phyloP scores from a whole-genome alignment of 2,329 filamentous ascomycete genomes.

The Aureobasidium sp. region DNA sequence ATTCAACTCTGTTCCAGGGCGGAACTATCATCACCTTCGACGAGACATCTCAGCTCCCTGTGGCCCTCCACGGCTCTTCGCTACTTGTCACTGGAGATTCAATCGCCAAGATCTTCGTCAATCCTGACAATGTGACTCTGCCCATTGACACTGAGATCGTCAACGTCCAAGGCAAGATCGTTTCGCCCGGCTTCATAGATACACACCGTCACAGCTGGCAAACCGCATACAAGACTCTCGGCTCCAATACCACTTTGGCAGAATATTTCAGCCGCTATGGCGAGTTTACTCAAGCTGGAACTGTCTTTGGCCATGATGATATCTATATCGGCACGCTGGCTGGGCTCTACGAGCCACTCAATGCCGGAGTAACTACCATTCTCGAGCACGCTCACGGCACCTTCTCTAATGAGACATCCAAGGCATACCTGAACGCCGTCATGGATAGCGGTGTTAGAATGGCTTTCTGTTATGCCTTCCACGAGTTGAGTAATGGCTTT shows the following conservation, averaged over 20 bases:
- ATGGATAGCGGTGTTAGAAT: constrained; percentile 14
- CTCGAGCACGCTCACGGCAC: constrained; percentile 46
- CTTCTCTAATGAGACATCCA: constrained; percentile 12
- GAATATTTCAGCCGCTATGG: constrained; percentile 40
- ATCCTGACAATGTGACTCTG: not conserved
- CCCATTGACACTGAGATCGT: constrained; percentile 23
- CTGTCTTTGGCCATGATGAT: constrained; percentile 33
- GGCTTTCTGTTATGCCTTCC: constrained; percentile 30
- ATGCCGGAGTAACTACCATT: constrained; percentile 44
- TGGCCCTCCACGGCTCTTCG: not conserved
- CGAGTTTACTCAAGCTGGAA: constrained; percentile 21
- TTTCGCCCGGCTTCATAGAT: constrained; percentile 36
- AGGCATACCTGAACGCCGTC: not conserved
- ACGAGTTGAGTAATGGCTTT: not conserved
- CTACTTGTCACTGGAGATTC: constrained; percentile 2
- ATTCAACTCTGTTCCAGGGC: not conserved
- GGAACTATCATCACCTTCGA: constrained; percentile 12
- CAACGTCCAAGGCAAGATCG: constrained; percentile 27
- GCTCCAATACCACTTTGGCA: constrained; percentile 41
- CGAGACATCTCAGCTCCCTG: not conserved
- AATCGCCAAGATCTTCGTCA: not conserved
- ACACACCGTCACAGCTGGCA: constrained; percentile 45
- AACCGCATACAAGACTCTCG: constrained; percentile 45
- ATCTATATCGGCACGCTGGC: constrained; percentile 38
- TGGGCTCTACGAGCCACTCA: constrained; percentile 43